Conservation (phyloP, 2,329 filamentous ascomycete species). For the Fusarium sarcochroum region DNA sequence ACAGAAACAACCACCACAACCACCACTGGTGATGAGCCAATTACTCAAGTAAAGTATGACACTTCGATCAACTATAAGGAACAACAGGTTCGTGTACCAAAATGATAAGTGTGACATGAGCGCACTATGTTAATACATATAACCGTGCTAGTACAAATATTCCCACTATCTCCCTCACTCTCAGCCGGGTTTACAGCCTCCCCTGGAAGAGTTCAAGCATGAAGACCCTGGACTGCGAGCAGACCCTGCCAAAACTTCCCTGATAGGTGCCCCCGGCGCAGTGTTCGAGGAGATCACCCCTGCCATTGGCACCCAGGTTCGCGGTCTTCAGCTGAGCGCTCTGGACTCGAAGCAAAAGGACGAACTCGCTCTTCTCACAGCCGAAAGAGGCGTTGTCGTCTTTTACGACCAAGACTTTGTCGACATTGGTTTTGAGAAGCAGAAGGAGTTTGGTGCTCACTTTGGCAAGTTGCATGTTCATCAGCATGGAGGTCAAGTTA, state of each 20-base stretch:
- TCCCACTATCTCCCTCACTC: constrained; percentile 26
- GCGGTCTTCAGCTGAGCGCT: background rate
- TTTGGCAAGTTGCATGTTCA: constrained; percentile 19
- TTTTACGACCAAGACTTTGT: constrained; percentile 18
- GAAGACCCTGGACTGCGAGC: background rate
- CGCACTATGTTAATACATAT: background rate
- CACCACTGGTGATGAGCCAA: background rate
- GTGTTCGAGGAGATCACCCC: constrained; percentile 1
- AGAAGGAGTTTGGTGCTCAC: constrained; percentile 12
- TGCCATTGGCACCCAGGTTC: constrained; percentile 1
- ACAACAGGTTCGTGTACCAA: background rate
- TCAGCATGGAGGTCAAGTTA: constrained; percentile 28
- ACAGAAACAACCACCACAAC: background rate
- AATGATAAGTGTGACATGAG: background rate
- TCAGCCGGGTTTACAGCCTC: constrained; percentile 15
- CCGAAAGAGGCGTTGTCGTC: constrained; percentile 10
- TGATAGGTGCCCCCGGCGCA: background rate
- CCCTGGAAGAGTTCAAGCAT: constrained; percentile 24
- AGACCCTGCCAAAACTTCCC: background rate
- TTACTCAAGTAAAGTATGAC: background rate
- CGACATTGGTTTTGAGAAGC: constrained; percentile 10
- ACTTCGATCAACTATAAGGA: background rate
- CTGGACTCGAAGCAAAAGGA: constrained; percentile 5
- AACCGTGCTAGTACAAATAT: background rate
- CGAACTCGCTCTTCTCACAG: constrained; percentile 12